Percentiles rank a stretch among this genome's conserved stretches.
These are phyloP conservation scores for Cystobasidium ongulense DNA, from an alignment of 768 basidiomycete species.

Conservation along the genomic window DNA sequence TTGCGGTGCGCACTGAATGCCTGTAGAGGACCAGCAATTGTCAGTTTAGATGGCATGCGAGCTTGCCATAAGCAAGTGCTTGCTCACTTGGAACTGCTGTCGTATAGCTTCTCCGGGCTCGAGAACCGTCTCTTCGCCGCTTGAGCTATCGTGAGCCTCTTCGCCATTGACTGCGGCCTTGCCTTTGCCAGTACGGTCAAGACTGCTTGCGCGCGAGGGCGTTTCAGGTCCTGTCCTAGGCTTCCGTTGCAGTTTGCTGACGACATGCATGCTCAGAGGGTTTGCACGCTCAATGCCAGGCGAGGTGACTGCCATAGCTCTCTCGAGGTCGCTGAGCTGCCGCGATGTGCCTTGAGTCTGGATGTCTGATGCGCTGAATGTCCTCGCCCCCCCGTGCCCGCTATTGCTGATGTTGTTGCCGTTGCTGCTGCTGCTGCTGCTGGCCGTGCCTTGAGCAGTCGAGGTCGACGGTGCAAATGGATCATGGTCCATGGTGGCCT, in stretches of 20 bases:
- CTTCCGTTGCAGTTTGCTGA: neutral
- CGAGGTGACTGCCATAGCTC: constrained; percentile 11
- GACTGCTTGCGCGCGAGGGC: neutral
- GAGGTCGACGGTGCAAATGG: constrained; percentile 2
- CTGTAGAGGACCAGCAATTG: neutral
- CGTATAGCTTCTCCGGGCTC: constrained; percentile 22
- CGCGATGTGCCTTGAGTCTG: neutral
- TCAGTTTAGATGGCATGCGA: neutral
- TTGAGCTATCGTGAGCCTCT: neutral
- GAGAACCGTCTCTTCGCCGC: constrained; percentile 12
- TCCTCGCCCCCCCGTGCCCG: neutral
- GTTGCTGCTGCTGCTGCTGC: neutral
- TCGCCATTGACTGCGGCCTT: neutral
- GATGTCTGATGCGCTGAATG: neutral
- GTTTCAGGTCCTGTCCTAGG: neutral
- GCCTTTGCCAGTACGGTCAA: neutral
- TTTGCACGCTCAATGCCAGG: constrained; percentile 14
- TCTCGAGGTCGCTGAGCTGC: constrained; percentile 9
- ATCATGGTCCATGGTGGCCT: neutral
- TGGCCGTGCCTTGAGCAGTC: neutral
- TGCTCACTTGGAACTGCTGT: constrained; percentile 27
- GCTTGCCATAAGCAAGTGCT: neutral
- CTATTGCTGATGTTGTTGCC: neutral
- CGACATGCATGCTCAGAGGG: constrained; percentile 19
- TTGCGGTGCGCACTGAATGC: constrained; percentile 61